These are phyloP conservation scores for Haplosporangium sp. DNA, from an alignment of 371 early-diverging fungal genomes.

Conservation along the genomic window DNA sequence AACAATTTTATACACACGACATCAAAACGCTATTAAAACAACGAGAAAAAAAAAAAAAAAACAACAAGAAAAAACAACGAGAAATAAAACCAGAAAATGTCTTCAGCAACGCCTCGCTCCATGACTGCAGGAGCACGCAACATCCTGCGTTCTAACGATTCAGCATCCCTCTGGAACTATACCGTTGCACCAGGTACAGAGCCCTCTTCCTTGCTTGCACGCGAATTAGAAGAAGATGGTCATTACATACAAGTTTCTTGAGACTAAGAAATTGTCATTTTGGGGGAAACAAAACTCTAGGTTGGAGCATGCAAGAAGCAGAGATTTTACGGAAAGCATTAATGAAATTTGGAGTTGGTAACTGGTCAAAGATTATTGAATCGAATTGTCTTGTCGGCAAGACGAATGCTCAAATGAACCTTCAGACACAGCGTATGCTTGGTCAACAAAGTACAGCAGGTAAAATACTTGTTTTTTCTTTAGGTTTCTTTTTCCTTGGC, in stretches of 20 bases:
- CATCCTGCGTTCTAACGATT: constrained; percentile 91
- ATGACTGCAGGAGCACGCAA: constrained; percentile 92
- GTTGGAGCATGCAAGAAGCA: constrained; percentile 90
- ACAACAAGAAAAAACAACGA: too few species aligned
- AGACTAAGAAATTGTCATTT: too few species aligned
- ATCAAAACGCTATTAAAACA: too few species aligned
- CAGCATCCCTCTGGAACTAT: constrained; percentile 92
- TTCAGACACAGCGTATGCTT: constrained; percentile 91
- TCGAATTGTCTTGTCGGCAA: constrained; percentile 89
- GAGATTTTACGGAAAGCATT: constrained; percentile 85
- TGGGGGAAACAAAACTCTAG: constrained; percentile 42
- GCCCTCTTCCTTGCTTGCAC: background rate
- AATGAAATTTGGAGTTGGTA: constrained; percentile 92
- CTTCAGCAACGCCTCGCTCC: constrained; percentile 72
- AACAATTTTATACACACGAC: background rate
- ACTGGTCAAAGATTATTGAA: constrained; percentile 94
- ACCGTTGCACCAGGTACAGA: constrained; percentile 86
- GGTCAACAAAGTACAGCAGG: constrained; percentile 95
- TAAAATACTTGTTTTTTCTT: constrained; percentile 40
- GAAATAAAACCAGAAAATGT: constrained; percentile 17
- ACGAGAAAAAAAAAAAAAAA: too few species aligned
- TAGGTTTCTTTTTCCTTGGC: background rate
- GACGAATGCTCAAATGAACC: constrained; percentile 94
- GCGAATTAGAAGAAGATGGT: background rate
- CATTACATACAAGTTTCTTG: background rate